These are phyloP conservation scores for Vitis riparia DNA, from an alignment of 164 flowering plant species.

Conservation along the genomic window DNA sequence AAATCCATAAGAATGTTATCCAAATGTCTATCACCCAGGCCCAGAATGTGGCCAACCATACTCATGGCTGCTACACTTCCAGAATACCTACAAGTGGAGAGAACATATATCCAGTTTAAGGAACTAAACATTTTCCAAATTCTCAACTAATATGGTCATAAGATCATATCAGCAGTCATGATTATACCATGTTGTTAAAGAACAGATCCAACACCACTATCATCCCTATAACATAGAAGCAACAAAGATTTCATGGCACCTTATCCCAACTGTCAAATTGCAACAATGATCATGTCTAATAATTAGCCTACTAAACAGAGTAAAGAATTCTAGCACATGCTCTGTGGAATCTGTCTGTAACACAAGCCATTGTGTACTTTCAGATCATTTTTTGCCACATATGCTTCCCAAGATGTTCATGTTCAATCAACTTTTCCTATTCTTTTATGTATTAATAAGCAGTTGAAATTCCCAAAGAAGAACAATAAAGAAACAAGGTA, in stretches of 20 bases:
- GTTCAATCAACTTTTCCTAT: too few species aligned
- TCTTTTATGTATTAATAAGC: too few species aligned
- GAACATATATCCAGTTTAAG: not conserved
- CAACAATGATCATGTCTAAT: not conserved
- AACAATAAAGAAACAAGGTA: too few species aligned
- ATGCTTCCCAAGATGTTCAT: too few species aligned
- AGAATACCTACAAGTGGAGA: conserved; percentile 63
- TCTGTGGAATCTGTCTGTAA: not conserved
- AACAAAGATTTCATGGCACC: not conserved
- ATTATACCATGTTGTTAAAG: not conserved
- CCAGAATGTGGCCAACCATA: conserved; percentile 91
- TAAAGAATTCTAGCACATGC: not conserved
- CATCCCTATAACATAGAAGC: not conserved
- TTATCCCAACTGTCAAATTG: not conserved
- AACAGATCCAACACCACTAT: not conserved
- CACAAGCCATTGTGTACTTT: not conserved
- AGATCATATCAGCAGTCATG: conserved; percentile 3
- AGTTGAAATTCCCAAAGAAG: too few species aligned
- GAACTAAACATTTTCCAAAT: not conserved
- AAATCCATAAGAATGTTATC: conserved; percentile 95
- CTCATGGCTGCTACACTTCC: conserved; percentile 97
- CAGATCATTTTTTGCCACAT: not conserved
- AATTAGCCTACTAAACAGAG: not conserved
- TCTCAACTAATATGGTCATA: not conserved
- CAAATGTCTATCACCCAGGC: conserved; percentile 95